phyloP scores from a whole-genome alignment of 2,329 filamentous ascomycete genomes.

The Aspergillus amoenus region DNA sequence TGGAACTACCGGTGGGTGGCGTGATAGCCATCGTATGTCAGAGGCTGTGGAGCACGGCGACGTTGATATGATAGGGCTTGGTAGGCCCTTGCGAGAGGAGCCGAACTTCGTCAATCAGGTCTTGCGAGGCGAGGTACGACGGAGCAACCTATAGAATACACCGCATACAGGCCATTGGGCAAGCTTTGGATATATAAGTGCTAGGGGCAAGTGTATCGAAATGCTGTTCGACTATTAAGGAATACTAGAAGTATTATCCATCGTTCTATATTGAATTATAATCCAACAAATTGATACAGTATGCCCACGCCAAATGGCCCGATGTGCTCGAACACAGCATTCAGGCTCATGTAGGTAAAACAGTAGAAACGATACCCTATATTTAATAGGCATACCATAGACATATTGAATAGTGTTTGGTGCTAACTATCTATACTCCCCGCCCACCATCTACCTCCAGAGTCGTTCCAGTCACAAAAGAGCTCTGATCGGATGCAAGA shows the following conservation, averaged over 20 bases:
- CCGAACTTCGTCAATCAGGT: conserved; percentile 22
- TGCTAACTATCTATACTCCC: not conserved
- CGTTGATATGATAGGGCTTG: conserved; percentile 23
- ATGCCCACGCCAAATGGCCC: too few species aligned
- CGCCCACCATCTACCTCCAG: not conserved
- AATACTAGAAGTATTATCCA: too few species aligned
- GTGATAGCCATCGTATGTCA: conserved; percentile 21
- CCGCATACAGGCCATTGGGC: not conserved
- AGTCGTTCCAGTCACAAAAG: not conserved
- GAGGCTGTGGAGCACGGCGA: conserved; percentile 20
- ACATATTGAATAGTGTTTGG: not conserved
- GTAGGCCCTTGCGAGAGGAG: conserved; percentile 19
- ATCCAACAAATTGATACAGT: too few species aligned
- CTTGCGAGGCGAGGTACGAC: conserved; percentile 17
- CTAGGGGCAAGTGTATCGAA: too few species aligned
- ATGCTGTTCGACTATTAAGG: too few species aligned
- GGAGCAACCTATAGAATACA: conserved; percentile 1
- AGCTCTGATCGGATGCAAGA: not conserved
- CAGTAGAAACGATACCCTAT: not conserved
- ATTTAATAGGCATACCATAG: not conserved
- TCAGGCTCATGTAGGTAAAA: too few species aligned
- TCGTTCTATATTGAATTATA: too few species aligned
- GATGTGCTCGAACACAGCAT: too few species aligned
- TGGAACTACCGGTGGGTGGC: conserved; percentile 25
- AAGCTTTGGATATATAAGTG: too few species aligned